Percentiles rank a stretch among this genome's conserved stretches.
Conservation (phyloP, 495 filamentous ascomycete genomes). For the Choiromyces venosus region DNA sequence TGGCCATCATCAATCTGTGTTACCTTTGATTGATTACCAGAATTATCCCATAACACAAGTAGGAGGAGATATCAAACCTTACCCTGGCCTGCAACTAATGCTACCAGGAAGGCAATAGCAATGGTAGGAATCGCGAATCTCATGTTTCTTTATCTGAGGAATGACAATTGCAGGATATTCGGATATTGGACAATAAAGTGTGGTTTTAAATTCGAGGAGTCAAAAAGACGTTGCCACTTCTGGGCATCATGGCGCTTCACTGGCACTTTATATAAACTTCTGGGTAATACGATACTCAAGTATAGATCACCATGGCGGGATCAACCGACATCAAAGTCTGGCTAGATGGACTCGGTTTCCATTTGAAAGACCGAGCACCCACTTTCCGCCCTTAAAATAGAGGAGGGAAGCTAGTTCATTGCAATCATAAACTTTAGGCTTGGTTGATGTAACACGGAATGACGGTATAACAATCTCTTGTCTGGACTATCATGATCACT, state of each 20-base stretch:
- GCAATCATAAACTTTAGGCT: not conserved
- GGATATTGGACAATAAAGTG: not conserved
- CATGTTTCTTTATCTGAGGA: not conserved
- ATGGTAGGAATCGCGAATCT: not conserved
- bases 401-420: too few relatives aligned
- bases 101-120: not conserved
- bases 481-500: not conserved
- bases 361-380: not conserved
- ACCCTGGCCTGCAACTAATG: not conserved
- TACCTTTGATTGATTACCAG: constrained; percentile 3
- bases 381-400: not conserved
- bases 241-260: not conserved
- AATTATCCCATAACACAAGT: not conserved
- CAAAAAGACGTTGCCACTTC: not conserved
- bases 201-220: not conserved
- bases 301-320: not conserved
- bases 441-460: not conserved
- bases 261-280: not conserved
- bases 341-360: not conserved
- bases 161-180: not conserved
- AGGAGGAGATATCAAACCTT: not conserved
- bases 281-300: not conserved
- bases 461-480: not conserved
- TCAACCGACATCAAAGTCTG: not conserved
- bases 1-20: constrained; percentile 21